These are phyloP conservation scores for Sarcodon aspratus DNA, from an alignment of 768 basidiomycete species.

Conservation along the genomic window DNA sequence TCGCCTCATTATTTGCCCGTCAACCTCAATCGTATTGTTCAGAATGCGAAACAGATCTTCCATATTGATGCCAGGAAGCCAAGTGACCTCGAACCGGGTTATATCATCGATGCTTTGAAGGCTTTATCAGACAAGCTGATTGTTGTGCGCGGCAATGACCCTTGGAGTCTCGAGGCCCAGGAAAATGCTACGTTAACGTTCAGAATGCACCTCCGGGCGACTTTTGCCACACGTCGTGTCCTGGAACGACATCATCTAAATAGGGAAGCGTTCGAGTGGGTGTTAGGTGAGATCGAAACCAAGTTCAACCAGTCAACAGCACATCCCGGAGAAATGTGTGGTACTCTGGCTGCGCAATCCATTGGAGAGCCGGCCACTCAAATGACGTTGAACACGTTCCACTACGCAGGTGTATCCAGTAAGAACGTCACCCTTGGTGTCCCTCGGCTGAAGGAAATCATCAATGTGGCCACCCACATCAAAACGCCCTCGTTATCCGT, in stretches of 20 bases:
- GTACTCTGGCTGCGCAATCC: conserved; percentile 93
- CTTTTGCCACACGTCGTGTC: conserved; percentile 78
- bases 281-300: conserved; percentile 85
- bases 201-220: conserved; percentile 86
- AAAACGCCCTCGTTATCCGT: conserved; percentile 96
- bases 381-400: conserved; percentile 99
- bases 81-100: conserved; percentile 80
- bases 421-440: conserved; percentile 99
- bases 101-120: conserved; percentile 73
- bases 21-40: conserved; percentile 90
- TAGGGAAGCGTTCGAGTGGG: conserved; percentile 95
- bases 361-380: conserved; percentile 99
- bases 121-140: conserved; percentile 69
- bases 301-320: conserved; percentile 91
- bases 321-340: conserved; percentile 98
- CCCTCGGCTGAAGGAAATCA: conserved; percentile 97
- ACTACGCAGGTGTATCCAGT: conserved; percentile 99
- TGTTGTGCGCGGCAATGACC: conserved; percentile 81
- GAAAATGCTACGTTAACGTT: conserved; percentile 85
- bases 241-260: conserved; percentile 84
- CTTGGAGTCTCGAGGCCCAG: conserved; percentile 67
- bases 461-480: conserved; percentile 97
- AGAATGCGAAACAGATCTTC: conserved; percentile 94
- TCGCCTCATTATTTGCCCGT: conserved; percentile 85
- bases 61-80: conserved; percentile 92